phyloP scores from a whole-genome alignment of 352 stramenopile genomes.

The Halophytophthora polymorphica region DNA sequence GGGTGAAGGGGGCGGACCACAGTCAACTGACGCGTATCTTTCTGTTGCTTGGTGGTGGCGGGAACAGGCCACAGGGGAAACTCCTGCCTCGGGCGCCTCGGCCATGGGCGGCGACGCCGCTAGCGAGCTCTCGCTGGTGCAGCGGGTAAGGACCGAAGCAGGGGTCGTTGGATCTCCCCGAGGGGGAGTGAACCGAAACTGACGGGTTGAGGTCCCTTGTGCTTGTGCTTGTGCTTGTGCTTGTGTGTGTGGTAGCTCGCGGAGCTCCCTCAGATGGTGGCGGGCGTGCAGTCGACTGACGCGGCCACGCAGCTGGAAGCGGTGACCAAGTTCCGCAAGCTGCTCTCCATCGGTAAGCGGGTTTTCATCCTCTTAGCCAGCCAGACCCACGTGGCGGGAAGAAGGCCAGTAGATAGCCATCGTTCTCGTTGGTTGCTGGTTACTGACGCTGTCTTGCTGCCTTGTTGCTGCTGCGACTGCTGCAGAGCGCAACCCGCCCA shows the following conservation, averaged over 20 bases:
- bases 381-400: too few relatives aligned
- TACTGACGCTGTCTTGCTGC: slow-evolving; percentile 3
- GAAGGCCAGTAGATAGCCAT: too few relatives aligned
- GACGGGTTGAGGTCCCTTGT: slow-evolving; percentile 9
- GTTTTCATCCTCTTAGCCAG: background rate
- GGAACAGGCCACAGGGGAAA: slow-evolving; percentile 16
- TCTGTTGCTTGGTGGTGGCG: background rate
- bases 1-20: background rate
- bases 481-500: slow-evolving; percentile 97
- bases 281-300: slow-evolving; percentile 91
- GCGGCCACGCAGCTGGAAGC: slow-evolving; percentile 92
- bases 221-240: slow-evolving; percentile 1
- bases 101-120: slow-evolving; percentile 30
- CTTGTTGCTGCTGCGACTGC: background rate
- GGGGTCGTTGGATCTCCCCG: slow-evolving; percentile 2
- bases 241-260: slow-evolving; percentile 69
- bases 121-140: slow-evolving; percentile 49
- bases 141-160: slow-evolving; percentile 35
- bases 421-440: too few relatives aligned
- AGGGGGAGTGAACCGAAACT: slow-evolving; percentile 9
- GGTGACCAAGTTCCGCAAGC: slow-evolving; percentile 97
- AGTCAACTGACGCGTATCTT: background rate
- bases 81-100: slow-evolving; percentile 20
- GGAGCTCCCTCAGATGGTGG: slow-evolving; percentile 93
- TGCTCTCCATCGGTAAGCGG: slow-evolving; percentile 94